Conservation (phyloP, 148 eudicot species). For the Hydrangea macrophylla region DNA sequence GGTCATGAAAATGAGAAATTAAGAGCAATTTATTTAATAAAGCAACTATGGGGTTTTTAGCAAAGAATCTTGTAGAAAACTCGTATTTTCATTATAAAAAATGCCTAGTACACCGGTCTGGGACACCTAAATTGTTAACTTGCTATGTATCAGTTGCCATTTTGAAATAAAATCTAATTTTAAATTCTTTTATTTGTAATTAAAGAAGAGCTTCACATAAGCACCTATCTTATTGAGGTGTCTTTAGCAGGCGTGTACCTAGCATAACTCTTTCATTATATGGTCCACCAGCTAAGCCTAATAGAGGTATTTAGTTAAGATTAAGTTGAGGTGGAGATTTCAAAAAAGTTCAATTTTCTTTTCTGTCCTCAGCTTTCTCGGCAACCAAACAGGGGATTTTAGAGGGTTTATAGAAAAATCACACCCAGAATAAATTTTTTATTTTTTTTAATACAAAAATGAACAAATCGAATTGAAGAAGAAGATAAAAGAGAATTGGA, state of each 20-base stretch:
- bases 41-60: background rate
- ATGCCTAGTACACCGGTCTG: too few relatives aligned
- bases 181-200: too few relatives aligned
- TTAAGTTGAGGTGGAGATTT: background rate
- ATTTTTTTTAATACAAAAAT: background rate
- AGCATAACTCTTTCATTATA: too few relatives aligned
- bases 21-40: conserved; percentile 1
- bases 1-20: background rate
- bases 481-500: background rate
- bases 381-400: conserved; percentile 9
- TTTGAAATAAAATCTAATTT: too few relatives aligned
- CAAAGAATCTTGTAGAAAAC: background rate
- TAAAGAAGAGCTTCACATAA: too few relatives aligned
- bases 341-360: background rate
- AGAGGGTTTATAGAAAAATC: background rate
- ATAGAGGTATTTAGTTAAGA: background rate
- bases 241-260: too few relatives aligned
- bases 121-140: too few relatives aligned
- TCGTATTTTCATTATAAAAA: too few relatives aligned
- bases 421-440: background rate
- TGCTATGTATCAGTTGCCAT: too few relatives aligned
- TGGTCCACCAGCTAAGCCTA: too few relatives aligned
- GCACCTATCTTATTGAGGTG: too few relatives aligned
- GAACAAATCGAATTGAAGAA: background rate
- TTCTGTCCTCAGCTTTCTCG: background rate